These are phyloP conservation scores for Trichocomaceae sp. DNA, from an alignment of 2,329 filamentous ascomycete species.

Conservation along the genomic window DNA sequence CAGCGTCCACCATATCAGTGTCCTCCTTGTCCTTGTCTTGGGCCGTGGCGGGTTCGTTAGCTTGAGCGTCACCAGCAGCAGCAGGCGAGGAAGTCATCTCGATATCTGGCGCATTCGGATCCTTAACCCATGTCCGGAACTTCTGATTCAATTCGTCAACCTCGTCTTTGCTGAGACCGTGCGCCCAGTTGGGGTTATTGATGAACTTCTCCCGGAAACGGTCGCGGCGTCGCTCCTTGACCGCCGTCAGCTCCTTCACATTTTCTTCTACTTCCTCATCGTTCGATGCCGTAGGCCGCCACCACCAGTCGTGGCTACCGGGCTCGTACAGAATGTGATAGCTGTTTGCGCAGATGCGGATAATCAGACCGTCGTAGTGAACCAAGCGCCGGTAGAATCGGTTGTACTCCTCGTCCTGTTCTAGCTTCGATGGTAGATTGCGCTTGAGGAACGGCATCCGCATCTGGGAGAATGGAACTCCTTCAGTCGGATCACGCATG, in stretches of 20 bases:
- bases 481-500: conserved; percentile 80
- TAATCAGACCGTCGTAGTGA: conserved; percentile 61
- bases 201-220: conserved; percentile 48
- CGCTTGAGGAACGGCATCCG: conserved; percentile 64
- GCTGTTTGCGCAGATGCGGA: conserved; percentile 69
- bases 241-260: conserved; percentile 28
- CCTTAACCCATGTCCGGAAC: conserved; percentile 43
- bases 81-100: conserved; percentile 5
- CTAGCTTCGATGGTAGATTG: conserved; percentile 59
- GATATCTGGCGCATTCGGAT: conserved; percentile 18
- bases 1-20: conserved; percentile 33
- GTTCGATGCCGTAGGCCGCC: conserved; percentile 34
- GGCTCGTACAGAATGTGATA: conserved; percentile 74
- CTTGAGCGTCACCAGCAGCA: neutral
- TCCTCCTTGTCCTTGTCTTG: conserved; percentile 20
- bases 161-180: conserved; percentile 44
- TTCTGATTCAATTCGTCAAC: conserved; percentile 43
- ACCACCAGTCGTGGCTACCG: conserved; percentile 65
- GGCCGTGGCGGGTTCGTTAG: neutral
- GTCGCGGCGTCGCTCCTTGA: conserved; percentile 40
- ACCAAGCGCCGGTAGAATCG: conserved; percentile 50
- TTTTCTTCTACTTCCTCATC: conserved; percentile 28
- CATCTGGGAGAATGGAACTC: conserved; percentile 59
- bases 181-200: conserved; percentile 48
- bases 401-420: conserved; percentile 55